Conservation (phyloP, 768 basidiomycete genomes). For the Auriculariales sp. region DNA sequence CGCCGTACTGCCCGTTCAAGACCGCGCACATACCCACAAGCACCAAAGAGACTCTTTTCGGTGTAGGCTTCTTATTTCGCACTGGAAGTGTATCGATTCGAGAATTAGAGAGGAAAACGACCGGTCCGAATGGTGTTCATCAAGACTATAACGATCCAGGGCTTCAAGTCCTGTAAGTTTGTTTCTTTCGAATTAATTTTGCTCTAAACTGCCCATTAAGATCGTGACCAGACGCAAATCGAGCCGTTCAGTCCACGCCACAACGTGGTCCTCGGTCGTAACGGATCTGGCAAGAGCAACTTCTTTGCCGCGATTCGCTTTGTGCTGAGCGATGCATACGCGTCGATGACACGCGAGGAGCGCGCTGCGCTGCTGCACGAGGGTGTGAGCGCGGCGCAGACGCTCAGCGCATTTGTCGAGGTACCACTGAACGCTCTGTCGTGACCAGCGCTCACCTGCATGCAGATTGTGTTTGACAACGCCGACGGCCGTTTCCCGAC, state of each 20-base stretch:
- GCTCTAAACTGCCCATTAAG: conserved; percentile 20
- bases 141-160: conserved; percentile 81
- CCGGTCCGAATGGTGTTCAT: conserved; percentile 23
- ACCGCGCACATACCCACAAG: no score
- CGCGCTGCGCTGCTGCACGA: conserved; percentile 88
- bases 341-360: conserved; percentile 88
- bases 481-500: conserved; percentile 89
- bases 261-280: conserved; percentile 93
- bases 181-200: not conserved
- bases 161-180: conserved; percentile 92
- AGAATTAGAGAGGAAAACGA: no score
- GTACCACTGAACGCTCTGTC: not conserved
- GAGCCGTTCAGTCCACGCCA: conserved; percentile 89
- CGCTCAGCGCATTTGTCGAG: conserved; percentile 80
- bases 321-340: conserved; percentile 94
- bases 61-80: no score
- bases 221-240: conserved; percentile 79
- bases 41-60: no score
- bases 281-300: conserved; percentile 97
- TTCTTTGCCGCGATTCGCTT: conserved; percentile 98
- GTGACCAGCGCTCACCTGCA: conserved; percentile 18
- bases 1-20: no score
- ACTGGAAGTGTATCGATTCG: no score
- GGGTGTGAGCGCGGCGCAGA: conserved; percentile 75
- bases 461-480: conserved; percentile 95